Conservation (phyloP, 768 basidiomycete genomes). For the Kwoniella pini region DNA sequence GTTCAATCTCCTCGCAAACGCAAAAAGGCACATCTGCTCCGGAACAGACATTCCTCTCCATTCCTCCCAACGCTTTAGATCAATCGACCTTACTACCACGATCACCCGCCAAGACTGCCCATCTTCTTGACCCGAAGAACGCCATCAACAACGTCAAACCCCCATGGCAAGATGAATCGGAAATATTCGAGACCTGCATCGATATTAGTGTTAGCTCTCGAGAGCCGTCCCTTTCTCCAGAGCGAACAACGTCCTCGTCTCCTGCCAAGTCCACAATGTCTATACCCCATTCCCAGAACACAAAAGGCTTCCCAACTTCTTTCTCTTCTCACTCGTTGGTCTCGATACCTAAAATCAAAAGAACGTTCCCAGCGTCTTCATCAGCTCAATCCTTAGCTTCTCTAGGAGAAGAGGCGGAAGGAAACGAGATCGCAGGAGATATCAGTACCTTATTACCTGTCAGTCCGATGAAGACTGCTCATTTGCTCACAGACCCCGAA, state of each 20-base stretch:
- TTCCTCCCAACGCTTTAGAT: constrained; percentile 6
- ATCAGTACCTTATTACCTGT: constrained; percentile 20
- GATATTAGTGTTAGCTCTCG: background rate
- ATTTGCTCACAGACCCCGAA: constrained; percentile 15
- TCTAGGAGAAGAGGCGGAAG: constrained; percentile 24
- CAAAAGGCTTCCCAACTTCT: constrained; percentile 7
- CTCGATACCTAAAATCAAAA: background rate
- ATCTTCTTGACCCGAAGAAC: constrained; percentile 16
- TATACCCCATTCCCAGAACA: background rate
- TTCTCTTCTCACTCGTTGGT: background rate
- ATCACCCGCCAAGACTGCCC: constrained; percentile 14
- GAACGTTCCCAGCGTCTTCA: constrained; percentile 35
- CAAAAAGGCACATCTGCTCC: no score
- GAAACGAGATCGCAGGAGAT: background rate
- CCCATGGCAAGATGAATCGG: constrained; percentile 20
- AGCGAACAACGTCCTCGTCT: background rate
- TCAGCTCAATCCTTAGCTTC: constrained; percentile 29
- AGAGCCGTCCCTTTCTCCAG: constrained; percentile 7
- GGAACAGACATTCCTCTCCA: background rate
- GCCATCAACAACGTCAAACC: constrained; percentile 15
- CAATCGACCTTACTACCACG: constrained; percentile 24
- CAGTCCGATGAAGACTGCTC: constrained; percentile 19
- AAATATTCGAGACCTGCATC: constrained; percentile 1
- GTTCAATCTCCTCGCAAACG: background rate
- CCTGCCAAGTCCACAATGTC: background rate